phyloP scores from a whole-genome alignment of 2,329 filamentous ascomycete genomes.

The Lachnellula arida region DNA sequence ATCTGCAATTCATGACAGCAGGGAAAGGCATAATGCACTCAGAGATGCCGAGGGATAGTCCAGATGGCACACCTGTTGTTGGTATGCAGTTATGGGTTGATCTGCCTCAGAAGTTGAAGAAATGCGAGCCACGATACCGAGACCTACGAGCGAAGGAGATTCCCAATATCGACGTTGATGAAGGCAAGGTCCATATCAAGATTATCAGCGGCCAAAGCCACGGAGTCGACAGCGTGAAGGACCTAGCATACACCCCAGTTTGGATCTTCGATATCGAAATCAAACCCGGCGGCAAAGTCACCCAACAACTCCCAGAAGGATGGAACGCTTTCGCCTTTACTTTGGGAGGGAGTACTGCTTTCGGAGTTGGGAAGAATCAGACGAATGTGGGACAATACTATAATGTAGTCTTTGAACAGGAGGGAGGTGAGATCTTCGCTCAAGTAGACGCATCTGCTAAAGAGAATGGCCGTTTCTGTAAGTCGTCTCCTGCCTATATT shows the following conservation, averaged over 20 bases:
- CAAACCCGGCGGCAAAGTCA: conserved; percentile 70
- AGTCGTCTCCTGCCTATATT: conserved; percentile 15
- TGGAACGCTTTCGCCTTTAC: conserved; percentile 93
- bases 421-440: conserved; percentile 70
- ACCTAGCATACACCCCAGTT: conserved; percentile 94
- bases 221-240: conserved; percentile 80
- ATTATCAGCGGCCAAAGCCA: conserved; percentile 84
- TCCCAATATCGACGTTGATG: conserved; percentile 65
- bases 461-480: conserved; percentile 42
- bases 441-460: conserved; percentile 63
- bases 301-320: conserved; percentile 68
- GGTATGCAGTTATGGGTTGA: conserved; percentile 97
- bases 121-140: conserved; percentile 86
- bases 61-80: conserved; percentile 71
- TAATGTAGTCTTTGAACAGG: conserved; percentile 81
- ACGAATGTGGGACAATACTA: conserved; percentile 65
- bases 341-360: conserved; percentile 66
- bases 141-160: conserved; percentile 79
- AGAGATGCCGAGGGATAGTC: conserved; percentile 83
- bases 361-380: conserved; percentile 48
- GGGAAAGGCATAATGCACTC: conserved; percentile 89
- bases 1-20: conserved; percentile 97
- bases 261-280: conserved; percentile 87
- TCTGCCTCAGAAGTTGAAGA: conserved; percentile 74
- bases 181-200: conserved; percentile 73